Evolutionary conservation across 345 rosid species (phyloP).

Genomic region (Melastoma malabathricum): DNA sequence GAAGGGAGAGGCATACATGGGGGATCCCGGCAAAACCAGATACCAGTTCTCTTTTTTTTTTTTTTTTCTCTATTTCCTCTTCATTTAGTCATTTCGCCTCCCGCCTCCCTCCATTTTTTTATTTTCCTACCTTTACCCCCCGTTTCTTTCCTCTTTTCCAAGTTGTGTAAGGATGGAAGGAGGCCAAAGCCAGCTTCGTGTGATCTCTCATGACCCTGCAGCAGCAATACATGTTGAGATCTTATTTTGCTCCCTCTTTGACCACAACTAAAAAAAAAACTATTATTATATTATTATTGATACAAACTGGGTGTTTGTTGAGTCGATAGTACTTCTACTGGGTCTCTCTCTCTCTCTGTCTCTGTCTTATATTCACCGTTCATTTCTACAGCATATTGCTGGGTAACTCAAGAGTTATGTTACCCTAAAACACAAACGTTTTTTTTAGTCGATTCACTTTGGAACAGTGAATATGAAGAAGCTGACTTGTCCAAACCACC

Average conservation of each 20-base stretch:
- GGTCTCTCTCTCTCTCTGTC: too few species aligned
- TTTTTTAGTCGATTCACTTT: too few species aligned
- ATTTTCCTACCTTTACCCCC: not conserved
- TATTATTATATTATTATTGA: too few species aligned
- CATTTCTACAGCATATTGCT: too few species aligned
- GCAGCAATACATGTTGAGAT: conserved; percentile 11
- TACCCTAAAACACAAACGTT: too few species aligned
- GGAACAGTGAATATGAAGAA: too few species aligned
- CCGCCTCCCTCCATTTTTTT: not conserved
- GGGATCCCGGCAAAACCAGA: conserved; percentile 21
- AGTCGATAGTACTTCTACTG: too few species aligned
- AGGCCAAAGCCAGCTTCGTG: conserved; percentile 9
- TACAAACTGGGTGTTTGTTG: too few species aligned
- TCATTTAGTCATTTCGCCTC: not conserved
- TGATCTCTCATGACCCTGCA: not conserved
- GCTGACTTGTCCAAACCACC: not conserved
- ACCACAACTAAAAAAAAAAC: conserved; percentile 6
- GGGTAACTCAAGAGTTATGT: too few species aligned
- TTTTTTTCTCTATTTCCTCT: not conserved
- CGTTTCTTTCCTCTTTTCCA: conserved; percentile 3
- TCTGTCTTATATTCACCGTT: too few species aligned
- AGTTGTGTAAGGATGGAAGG: not conserved
- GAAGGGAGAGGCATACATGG: conserved; percentile 21
- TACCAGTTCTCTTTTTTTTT: not conserved
- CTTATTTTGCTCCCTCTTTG: conserved; percentile 9